Evolutionary conservation across 768 basidiomycete genomes (phyloP), one percentile per base, ranked within the genome.

Genomic region (Trametes cinnabarina): DNA sequence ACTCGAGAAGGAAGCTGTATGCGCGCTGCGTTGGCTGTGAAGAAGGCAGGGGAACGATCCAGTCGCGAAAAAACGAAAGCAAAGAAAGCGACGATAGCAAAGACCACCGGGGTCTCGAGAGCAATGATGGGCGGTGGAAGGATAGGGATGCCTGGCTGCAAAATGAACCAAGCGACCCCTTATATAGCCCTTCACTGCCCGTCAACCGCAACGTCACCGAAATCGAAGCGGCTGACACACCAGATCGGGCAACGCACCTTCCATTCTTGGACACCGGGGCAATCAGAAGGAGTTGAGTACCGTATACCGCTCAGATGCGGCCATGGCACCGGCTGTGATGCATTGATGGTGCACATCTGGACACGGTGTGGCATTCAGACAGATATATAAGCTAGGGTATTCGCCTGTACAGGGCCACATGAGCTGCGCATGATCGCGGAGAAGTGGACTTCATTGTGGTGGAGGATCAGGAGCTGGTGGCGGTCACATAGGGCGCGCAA

Each of bases 81-180:
- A 51, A 60, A 12, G 58, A 59, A 59, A 59, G 51, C 49, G n/a
- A 51, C 34, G 54, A 60, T 12, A 60, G 59, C 59, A 65, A 51
- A 53, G 81, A 84, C 78, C 84, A 74, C 83, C 82, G 66, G 84
- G 84, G 83, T 76, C 82, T 67, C 68, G 61, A 62, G 60, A 74
- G 51, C 53, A 53, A 63, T 60, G 57, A 22, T 30, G 46, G 49
- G 43, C 62, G 72, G 69, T 70, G 71, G 65, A 68, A 66, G 72
- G 69, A 72, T 69, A 69, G 63, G 70, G 73, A 72, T 69, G 65
- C 64, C 60, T 59, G 61, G 68, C 66, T 58, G 61, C 47, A 51
- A 37, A 55, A 56, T 32, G 51, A 64, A 65, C 62, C 42, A 47
- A 17, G 25, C 2, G 39, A 23, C 20, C 9, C 22, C 20, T 47